These are phyloP conservation scores for Tuber indicum DNA, from an alignment of 495 filamentous ascomycete species.

Conservation along the genomic window DNA sequence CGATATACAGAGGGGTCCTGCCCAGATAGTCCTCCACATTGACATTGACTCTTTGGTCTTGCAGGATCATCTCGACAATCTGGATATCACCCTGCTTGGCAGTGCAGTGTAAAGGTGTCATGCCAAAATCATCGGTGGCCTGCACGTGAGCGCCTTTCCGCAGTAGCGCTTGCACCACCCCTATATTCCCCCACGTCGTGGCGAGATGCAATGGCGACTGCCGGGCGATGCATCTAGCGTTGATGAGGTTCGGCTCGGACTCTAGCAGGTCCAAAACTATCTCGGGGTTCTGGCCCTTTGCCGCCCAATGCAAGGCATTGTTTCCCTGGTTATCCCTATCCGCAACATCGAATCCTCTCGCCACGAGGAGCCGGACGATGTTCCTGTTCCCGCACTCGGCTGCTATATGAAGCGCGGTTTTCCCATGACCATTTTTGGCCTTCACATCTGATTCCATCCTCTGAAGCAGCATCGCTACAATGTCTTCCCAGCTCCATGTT, in stretches of 20 bases:
- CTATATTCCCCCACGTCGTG: neutral
- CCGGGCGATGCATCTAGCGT: neutral
- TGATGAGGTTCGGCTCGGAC: neutral
- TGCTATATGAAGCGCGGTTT: conserved; percentile 20
- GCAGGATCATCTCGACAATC: neutral
- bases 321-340: conserved; percentile 28
- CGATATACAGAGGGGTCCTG: conserved; percentile 11
- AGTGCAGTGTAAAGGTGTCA: conserved; percentile 2
- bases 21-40: conserved; percentile 3
- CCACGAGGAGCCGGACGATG: conserved; percentile 25
- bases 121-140: neutral
- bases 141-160: neutral
- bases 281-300: conserved; percentile 23
- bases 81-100: conserved; percentile 2
- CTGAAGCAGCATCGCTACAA: neutral
- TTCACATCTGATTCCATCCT: neutral
- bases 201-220: neutral
- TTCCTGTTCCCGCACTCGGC: conserved; percentile 23
- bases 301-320: conserved; percentile 32
- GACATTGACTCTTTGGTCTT: neutral
- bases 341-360: conserved; percentile 15
- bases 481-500: neutral
- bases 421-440: neutral
- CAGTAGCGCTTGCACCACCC: neutral
- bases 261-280: conserved; percentile 13